Evolutionary conservation across 768 basidiomycete genomes (phyloP).

Genomic region (Trametes maxima): DNA sequence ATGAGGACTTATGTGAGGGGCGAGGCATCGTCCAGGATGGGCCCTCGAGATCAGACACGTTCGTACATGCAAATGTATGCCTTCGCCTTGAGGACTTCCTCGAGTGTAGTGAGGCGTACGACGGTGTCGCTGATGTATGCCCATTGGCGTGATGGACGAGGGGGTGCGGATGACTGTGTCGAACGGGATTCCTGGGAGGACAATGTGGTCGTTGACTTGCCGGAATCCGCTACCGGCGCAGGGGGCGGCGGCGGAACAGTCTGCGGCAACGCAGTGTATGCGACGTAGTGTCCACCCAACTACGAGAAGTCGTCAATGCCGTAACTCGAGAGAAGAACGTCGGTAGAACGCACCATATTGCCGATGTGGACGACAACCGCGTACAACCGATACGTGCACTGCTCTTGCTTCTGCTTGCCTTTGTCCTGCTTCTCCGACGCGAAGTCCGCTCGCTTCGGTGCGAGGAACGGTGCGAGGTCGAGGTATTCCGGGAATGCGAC

Average conservation of each 20-base stretch:
- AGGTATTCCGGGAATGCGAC: constrained; percentile 88
- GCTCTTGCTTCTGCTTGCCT: constrained; percentile 30
- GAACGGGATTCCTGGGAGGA: constrained; percentile 4
- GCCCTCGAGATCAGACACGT: constrained; percentile 45
- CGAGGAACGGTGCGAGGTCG: constrained; percentile 84
- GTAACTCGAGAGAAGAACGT: not conserved
- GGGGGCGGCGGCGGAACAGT: constrained; percentile 3
- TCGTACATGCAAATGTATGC: constrained; percentile 96
- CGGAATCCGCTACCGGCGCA: not conserved
- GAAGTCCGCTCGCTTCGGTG: constrained; percentile 76
- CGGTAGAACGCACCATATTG: constrained; percentile 64
- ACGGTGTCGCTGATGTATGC: constrained; percentile 90
- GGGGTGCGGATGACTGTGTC: constrained; percentile 12
- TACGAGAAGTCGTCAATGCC: constrained; percentile 29
- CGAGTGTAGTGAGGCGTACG: constrained; percentile 78
- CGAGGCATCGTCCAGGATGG: not conserved
- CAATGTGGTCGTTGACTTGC: constrained; percentile 4
- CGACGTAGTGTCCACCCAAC: constrained; percentile 90
- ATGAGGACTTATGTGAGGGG: not conserved
- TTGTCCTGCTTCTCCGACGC: constrained; percentile 37
- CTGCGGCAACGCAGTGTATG: constrained; percentile 74
- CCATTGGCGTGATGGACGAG: constrained; percentile 62
- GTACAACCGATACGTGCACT: constrained; percentile 70
- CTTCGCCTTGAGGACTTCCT: constrained; percentile 89
- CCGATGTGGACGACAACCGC: constrained; percentile 87